phyloP scores from a whole-genome alignment of 2,329 filamentous ascomycete genomes.

The Kalaharituber pfeilii region DNA sequence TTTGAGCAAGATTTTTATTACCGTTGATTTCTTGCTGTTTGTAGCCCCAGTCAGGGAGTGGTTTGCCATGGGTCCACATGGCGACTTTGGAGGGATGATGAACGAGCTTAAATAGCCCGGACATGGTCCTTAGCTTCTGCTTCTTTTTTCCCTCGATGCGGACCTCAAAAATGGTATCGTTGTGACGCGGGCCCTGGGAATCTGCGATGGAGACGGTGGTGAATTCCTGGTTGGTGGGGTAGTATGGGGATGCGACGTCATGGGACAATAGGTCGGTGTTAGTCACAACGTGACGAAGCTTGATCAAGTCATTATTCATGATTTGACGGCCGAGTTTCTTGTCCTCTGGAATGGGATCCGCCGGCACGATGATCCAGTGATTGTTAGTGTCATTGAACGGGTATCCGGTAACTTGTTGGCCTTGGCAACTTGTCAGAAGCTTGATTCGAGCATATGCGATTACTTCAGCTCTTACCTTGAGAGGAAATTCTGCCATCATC shows the following conservation, averaged over 20 bases:
- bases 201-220: constrained; percentile 61
- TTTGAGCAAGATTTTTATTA: constrained; percentile 82
- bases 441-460: not conserved
- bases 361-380: constrained; percentile 81
- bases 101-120: constrained; percentile 88
- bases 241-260: constrained; percentile 91
- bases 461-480: constrained; percentile 37
- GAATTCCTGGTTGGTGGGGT: constrained; percentile 96
- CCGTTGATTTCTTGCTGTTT: constrained; percentile 99
- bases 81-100: constrained; percentile 90
- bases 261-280: constrained; percentile 78
- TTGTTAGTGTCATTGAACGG: constrained; percentile 99
- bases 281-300: constrained; percentile 72
- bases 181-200: constrained; percentile 54
- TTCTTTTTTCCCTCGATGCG: constrained; percentile 69
- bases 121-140: constrained; percentile 76
- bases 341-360: constrained; percentile 35
- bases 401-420: constrained; percentile 95
- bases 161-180: constrained; percentile 87
- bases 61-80: constrained; percentile 95
- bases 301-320: constrained; percentile 67
- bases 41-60: constrained; percentile 92
- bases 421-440: constrained; percentile 17
- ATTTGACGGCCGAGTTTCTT: constrained; percentile 46
- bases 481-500: constrained; percentile 95